These are phyloP conservation scores for Chloranthus sessilifolius DNA, from an alignment of 164 flowering plant species.

Conservation along the genomic window DNA sequence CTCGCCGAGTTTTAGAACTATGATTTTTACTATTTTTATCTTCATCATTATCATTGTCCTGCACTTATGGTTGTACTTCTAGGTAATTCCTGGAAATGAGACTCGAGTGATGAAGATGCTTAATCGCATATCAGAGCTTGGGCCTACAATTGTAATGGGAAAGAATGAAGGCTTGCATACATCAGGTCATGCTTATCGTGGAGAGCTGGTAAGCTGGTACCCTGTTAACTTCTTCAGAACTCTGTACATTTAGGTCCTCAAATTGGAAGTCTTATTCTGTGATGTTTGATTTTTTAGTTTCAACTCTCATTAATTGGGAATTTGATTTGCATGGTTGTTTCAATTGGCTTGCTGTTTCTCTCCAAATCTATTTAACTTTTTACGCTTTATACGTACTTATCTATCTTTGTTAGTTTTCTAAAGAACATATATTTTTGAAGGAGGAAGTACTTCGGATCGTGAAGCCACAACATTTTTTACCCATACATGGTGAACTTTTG, in stretches of 20 bases:
- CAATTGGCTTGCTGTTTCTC: neutral
- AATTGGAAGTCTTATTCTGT: neutral
- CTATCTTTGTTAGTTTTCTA: constrained; percentile 1
- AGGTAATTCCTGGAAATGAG: constrained; percentile 99
- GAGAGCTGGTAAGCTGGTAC: constrained; percentile 55
- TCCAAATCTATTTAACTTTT: neutral
- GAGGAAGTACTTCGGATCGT: constrained; percentile 90
- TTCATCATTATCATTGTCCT: too few species aligned
- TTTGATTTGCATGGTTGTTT: constrained; percentile 1
- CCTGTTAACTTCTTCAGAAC: neutral
- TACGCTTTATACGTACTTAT: neutral
- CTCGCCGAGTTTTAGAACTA: too few species aligned
- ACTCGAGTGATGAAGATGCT: constrained; percentile 95
- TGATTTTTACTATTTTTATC: too few species aligned
- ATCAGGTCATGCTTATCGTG: constrained; percentile 97
- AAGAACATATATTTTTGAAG: constrained; percentile 33
- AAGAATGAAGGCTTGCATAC: constrained; percentile 82
- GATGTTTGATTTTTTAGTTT: neutral
- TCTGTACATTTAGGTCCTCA: neutral
- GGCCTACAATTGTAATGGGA: constrained; percentile 91
- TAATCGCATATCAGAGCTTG: constrained; percentile 90
- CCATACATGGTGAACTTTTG: constrained; percentile 95
- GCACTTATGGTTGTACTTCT: too few species aligned
- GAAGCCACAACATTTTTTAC: constrained; percentile 97
- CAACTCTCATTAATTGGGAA: neutral